Evolutionary conservation across 768 basidiomycete genomes (phyloP), one percentile per base, ranked within the genome.

Genomic region (Tylopilus intermedius): DNA sequence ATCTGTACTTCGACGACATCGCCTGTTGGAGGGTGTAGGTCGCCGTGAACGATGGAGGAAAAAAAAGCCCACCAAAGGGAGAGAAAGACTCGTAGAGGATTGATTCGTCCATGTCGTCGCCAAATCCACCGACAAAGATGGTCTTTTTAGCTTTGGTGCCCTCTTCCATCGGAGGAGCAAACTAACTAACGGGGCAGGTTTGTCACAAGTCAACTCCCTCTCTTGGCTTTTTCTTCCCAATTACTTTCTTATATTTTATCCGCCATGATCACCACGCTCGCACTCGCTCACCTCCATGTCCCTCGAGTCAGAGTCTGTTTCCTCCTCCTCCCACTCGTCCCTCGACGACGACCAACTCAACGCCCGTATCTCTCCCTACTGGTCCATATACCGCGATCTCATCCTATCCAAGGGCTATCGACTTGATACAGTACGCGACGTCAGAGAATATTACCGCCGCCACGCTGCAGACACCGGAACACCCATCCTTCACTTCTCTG

Each of bases 1-100:
- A 97, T 72, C 61, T 92, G 89, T 21, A 98, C 85, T 65, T 96
- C 93, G 52, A 96, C 82, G 52, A 98, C 82, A 66, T 96, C 94
- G 40, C 93, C 93, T 95, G 70, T 49, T 43, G 55, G 40, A 56
- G 35, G 40, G 37, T 41, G 49, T 55, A 15, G 11, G 45, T 30
- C 2, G 33, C 11, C 2, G 18, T 1, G 1, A 27, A 2, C 45
- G 15, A n/a, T 2, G 33, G 22, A 10, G 33, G 4, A 8, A 47
- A 18, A 27, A 15, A 21, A 11, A 42, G 56, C 83, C 48, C 63
- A 92, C 94, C 94, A 69, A 98, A 97, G 5, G 88, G 83, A 21
- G 86, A 80, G 71, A 97, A 97, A 21, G 76, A 76, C 57, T 94
- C 82, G 64, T 92, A 79, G 29, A 97, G 76, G 46, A 78, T 71